These are phyloP conservation scores for Begonia loranthoides DNA, from an alignment of 306 rosid genomes.

Conservation along the genomic window DNA sequence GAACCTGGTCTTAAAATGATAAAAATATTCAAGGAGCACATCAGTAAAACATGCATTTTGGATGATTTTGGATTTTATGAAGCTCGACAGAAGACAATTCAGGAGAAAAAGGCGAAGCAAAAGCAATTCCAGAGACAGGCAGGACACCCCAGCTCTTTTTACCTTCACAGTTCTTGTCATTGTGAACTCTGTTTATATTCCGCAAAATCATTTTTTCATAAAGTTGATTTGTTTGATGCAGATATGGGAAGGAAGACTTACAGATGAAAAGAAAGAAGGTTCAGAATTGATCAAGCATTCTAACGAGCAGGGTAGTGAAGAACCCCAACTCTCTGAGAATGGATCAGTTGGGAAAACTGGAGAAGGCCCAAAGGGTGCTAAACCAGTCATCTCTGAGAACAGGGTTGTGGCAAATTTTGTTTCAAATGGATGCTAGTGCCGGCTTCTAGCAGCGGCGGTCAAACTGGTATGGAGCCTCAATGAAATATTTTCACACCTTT, in stretches of 20 bases:
- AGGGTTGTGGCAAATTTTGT: conserved; percentile 49
- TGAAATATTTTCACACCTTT: too few species aligned
- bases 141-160: conserved; percentile 3
- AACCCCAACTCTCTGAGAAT: conserved; percentile 21
- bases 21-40: conserved; percentile 68
- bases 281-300: conserved; percentile 25
- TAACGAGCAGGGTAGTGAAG: conserved; percentile 12
- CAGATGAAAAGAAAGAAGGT: conserved; percentile 58
- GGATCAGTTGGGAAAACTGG: conserved; percentile 44
- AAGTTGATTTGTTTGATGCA: conserved; percentile 5
- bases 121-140: conserved; percentile 72
- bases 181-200: background rate
- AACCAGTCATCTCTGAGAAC: conserved; percentile 45
- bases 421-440: conserved; percentile 56
- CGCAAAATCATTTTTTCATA: background rate
- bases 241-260: conserved; percentile 89
- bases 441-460: background rate
- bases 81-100: conserved; percentile 74
- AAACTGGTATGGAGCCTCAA: too few species aligned
- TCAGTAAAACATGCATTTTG: conserved; percentile 74
- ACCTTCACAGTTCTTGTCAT: background rate
- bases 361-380: conserved; percentile 81
- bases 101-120: conserved; percentile 84
- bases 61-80: conserved; percentile 88
- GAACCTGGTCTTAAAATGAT: conserved; percentile 69